Conservation (phyloP, 2,329 filamentous ascomycete species). For the Colletotrichum sp. region DNA sequence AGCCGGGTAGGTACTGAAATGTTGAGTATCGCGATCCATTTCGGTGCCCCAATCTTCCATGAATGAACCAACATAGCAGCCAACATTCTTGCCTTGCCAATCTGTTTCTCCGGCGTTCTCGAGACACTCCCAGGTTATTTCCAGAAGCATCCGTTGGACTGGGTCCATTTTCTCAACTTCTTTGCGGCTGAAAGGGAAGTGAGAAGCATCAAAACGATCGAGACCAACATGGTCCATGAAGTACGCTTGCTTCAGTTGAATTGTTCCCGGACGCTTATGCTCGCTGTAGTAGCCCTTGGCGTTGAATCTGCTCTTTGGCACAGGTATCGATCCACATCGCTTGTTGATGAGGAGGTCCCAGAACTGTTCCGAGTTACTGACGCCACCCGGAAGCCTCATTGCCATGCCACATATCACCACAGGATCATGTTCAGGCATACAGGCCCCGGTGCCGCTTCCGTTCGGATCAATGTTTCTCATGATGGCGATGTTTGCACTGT, state of each 20-base stretch:
- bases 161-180: constrained; percentile 27
- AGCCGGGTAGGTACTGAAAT: background rate
- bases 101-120: constrained; percentile 29
- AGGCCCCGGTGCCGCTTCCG: background rate
- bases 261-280: background rate
- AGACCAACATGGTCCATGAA: background rate
- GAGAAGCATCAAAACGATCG: background rate
- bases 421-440: background rate
- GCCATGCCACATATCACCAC: background rate
- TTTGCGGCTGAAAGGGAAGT: background rate
- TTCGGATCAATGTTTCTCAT: background rate
- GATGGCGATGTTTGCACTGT: background rate
- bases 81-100: constrained; percentile 28
- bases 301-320: background rate
- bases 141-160: constrained; percentile 32
- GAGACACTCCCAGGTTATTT: constrained; percentile 34
- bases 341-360: background rate
- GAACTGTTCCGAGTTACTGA: background rate
- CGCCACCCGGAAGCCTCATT: background rate
- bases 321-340: background rate
- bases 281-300: background rate
- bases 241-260: background rate
- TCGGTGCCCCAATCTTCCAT: constrained; percentile 26
- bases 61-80: constrained; percentile 31
- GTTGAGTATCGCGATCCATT: constrained; percentile 11